These are phyloP conservation scores for Scleromitrula shiraiana DNA, from an alignment of 2,329 filamentous ascomycete species.

Conservation along the genomic window DNA sequence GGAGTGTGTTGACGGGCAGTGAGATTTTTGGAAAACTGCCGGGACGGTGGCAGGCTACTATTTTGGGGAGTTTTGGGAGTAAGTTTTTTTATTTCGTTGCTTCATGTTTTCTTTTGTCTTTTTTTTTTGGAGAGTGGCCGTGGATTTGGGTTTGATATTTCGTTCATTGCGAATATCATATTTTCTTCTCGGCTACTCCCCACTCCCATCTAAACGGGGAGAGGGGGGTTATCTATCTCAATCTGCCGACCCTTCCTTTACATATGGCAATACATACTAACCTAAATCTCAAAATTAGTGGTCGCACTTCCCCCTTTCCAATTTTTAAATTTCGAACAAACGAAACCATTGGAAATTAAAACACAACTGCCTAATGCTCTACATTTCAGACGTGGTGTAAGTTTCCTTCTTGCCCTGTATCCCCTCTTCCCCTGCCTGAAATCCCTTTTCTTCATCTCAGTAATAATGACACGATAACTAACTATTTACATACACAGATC, in stretches of 20 bases:
- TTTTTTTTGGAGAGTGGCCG: too few species aligned
- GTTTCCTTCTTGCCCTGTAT: background rate
- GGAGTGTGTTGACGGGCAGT: slow-evolving; percentile 29
- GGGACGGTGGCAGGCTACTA: slow-evolving; percentile 32
- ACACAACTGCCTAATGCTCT: slow-evolving; percentile 37
- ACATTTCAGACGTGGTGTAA: slow-evolving; percentile 38
- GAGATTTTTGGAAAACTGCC: slow-evolving; percentile 31
- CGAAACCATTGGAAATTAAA: slow-evolving; percentile 29
- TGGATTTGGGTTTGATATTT: background rate
- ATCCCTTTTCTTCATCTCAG: background rate
- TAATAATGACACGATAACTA: background rate
- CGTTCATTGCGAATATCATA: too few species aligned
- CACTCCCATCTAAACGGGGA: too few species aligned
- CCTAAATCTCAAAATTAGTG: background rate
- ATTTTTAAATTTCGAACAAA: slow-evolving; percentile 15
- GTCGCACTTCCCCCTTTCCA: slow-evolving; percentile 10
- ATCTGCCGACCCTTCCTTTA: too few species aligned
- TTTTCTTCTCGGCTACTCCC: background rate
- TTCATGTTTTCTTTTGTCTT: background rate
- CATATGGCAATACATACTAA: background rate
- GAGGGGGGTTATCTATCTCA: too few species aligned
- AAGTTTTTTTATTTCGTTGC: slow-evolving; percentile 15
- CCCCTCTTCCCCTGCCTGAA: background rate
- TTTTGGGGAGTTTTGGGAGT: slow-evolving; percentile 30
- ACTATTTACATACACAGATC: slow-evolving; percentile 18